These are phyloP conservation scores for Aristolochia californica DNA, from an alignment of 164 flowering plant species.

Conservation along the genomic window DNA sequence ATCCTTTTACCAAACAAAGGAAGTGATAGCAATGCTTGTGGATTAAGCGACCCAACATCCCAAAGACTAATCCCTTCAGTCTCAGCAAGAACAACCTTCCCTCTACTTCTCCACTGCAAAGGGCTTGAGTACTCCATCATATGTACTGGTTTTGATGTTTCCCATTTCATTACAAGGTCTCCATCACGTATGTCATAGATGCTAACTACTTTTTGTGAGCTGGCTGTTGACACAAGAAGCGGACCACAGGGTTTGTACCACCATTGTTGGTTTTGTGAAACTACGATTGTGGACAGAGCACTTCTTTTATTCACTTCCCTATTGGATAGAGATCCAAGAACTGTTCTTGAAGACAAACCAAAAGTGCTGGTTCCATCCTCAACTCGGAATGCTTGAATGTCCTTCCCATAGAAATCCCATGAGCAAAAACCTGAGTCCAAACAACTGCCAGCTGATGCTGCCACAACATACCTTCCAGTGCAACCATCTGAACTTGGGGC, in stretches of 20 bases:
- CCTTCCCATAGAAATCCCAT: constrained; percentile 89
- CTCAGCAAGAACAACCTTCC: constrained; percentile 81
- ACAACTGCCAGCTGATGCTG: constrained; percentile 92
- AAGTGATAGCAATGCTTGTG: constrained; percentile 51
- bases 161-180: constrained; percentile 83
- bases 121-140: constrained; percentile 84
- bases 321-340: constrained; percentile 50
- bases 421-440: constrained; percentile 85
- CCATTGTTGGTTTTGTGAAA: constrained; percentile 59
- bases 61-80: constrained; percentile 60
- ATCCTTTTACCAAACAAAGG: constrained; percentile 46
- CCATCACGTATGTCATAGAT: constrained; percentile 91
- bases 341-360: constrained; percentile 36
- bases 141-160: constrained; percentile 51
- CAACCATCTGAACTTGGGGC: constrained; percentile 94
- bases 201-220: constrained; percentile 45
- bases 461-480: constrained; percentile 84
- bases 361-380: constrained; percentile 37
- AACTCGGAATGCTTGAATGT: constrained; percentile 55
- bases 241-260: constrained; percentile 98
- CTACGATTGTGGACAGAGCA: constrained; percentile 20
- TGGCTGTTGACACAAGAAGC: constrained; percentile 64
- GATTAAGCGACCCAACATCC: constrained; percentile 75
- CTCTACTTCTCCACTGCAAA: constrained; percentile 93
- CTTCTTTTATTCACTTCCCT: constrained; percentile 36